phyloP scores from a whole-genome alignment of 257 asterid genomes.

The Pogostemon cablin region DNA sequence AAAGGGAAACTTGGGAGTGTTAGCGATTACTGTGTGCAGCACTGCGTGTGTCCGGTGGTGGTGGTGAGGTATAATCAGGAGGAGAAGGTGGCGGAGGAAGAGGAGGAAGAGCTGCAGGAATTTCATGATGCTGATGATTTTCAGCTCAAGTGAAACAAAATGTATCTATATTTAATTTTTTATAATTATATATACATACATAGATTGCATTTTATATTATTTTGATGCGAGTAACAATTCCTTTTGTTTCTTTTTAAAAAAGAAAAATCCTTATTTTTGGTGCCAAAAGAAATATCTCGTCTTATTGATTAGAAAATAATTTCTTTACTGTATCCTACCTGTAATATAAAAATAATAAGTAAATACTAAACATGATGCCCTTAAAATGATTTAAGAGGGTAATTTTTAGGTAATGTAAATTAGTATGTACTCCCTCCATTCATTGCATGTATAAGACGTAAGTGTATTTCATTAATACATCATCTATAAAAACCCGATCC shows the following conservation, averaged over 20 bases:
- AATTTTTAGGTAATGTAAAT: no score
- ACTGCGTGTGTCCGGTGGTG: conserved; percentile 62
- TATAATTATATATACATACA: neutral
- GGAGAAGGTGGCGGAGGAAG: conserved; percentile 24
- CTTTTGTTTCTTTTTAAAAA: no score
- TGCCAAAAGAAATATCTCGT: neutral
- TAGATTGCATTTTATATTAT: neutral
- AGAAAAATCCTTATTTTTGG: neutral
- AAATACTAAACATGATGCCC: no score
- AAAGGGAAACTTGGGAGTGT: conserved; percentile 65
- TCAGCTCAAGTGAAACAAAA: conserved; percentile 17
- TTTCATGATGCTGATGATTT: conserved; percentile 46
- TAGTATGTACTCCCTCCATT: no score
- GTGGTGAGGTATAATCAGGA: conserved; percentile 49
- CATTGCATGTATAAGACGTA: no score
- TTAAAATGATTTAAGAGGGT: no score
- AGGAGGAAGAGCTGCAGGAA: conserved; percentile 36
- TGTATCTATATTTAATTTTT: neutral
- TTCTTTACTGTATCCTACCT: no score
- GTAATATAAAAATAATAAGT: no score
- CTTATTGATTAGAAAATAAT: neutral
- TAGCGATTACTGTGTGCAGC: conserved; percentile 63
- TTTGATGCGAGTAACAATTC: neutral
- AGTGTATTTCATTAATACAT: no score
- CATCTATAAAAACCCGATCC: no score